Evolutionary conservation across 345 rosid species (phyloP).

Genomic region (Noccaea caerulescens): DNA sequence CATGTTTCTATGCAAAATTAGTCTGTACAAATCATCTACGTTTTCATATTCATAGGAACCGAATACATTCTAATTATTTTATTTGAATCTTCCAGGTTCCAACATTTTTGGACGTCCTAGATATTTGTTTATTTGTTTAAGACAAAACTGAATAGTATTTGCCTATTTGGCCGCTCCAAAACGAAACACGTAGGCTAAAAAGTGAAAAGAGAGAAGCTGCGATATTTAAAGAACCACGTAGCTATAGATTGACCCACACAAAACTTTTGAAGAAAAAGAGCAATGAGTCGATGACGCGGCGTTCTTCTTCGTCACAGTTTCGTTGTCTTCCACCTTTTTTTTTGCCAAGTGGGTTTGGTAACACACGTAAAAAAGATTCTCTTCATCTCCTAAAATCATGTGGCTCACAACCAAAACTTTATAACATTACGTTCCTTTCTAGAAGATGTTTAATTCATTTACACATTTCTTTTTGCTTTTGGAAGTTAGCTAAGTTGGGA

Average conservation of each 20-base stretch:
- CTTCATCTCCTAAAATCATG: conserved; percentile 6
- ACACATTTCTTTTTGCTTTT: conserved; percentile 23
- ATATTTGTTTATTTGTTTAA: neutral
- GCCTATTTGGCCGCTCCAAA: conserved; percentile 17
- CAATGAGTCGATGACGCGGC: conserved; percentile 24
- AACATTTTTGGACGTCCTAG: conserved; percentile 11
- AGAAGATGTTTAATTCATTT: conserved; percentile 10
- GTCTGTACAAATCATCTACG: neutral
- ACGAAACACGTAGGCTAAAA: conserved; percentile 40
- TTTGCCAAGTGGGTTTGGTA: conserved; percentile 34
- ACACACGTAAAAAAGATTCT: conserved; percentile 29
- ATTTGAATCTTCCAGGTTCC: conserved; percentile 6
- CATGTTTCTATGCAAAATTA: neutral
- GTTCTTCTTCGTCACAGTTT: conserved; percentile 27
- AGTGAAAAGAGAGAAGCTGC: conserved; percentile 22
- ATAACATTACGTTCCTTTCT: neutral
- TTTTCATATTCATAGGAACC: neutral
- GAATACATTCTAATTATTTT: neutral
- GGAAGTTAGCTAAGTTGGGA: conserved; percentile 35
- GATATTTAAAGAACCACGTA: conserved; percentile 41
- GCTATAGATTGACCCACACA: conserved; percentile 31
- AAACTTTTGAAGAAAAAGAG: conserved; percentile 22
- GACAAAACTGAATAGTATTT: conserved; percentile 9
- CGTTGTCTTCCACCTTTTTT: conserved; percentile 12
- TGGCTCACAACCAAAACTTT: conserved; percentile 33